Conservation (phyloP, 805 yeast genomes). For the Torulaspora gathmanii region DNA sequence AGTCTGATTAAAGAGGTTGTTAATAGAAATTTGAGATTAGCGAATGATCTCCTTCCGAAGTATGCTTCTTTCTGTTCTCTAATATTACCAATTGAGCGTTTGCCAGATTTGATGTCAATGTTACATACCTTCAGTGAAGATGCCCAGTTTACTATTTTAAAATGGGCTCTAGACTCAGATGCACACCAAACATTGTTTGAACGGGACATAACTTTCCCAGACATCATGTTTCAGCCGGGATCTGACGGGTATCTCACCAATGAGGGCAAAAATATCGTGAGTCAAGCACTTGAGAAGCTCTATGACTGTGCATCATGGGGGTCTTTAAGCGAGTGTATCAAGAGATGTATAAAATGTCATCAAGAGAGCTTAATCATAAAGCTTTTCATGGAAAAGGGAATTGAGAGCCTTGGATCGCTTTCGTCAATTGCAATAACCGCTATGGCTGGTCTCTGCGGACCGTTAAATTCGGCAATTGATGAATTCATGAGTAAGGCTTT, state of each 20-base stretch:
- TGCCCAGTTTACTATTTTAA: constrained; percentile 6
- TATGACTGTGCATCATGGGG: constrained; percentile 7
- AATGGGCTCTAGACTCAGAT: constrained; percentile 8
- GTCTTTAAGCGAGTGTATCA: constrained; percentile 6
- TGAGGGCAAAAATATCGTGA: neutral
- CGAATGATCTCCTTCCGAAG: neutral
- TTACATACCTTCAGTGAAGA: constrained; percentile 4
- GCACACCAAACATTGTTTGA: constrained; percentile 6
- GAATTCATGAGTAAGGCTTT: constrained; percentile 8
- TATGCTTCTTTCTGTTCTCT: neutral
- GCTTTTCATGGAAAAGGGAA: constrained; percentile 1
- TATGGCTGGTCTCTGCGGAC: constrained; percentile 13
- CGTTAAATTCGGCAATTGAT: constrained; percentile 9
- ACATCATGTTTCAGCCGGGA: neutral
- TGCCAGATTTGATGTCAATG: constrained; percentile 3
- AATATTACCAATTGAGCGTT: constrained; percentile 8
- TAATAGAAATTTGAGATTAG: constrained; percentile 4
- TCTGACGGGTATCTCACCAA: neutral
- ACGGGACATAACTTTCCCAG: neutral
- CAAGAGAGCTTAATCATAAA: neutral
- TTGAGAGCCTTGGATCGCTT: neutral
- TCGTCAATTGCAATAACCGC: constrained; percentile 10
- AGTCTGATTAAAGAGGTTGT: constrained; percentile 10
- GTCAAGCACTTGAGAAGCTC: constrained; percentile 1
- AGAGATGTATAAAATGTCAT: constrained; percentile 7